Base-by-base conservation (phyloP, 1,284 basidiomycete species). In the Melampsora americana region DNA sequence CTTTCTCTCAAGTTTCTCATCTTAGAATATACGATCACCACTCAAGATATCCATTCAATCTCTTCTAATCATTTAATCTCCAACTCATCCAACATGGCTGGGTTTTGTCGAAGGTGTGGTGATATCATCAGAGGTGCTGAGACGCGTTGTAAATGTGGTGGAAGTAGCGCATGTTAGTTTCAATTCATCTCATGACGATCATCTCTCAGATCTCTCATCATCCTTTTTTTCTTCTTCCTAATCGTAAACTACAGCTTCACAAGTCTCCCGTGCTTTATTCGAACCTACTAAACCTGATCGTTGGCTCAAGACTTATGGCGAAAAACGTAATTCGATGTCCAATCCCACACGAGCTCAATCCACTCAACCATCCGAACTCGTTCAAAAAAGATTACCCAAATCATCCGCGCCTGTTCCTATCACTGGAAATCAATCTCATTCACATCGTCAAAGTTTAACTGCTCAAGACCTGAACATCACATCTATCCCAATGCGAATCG, bases 121-220 rank as follows among this genome's bases (percentile, higher is more conserved):
- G 72, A 75, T 30, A 75, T 75, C 32, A 75, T 75, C 44, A 67
- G 72, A 35, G 65, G 50, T 6, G 30, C 65, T 30, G 72, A 75
- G 56, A n/a, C 65, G 26, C 72, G 72, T 12, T 75, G 72, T 65
- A 75, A 75, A 46, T 75, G 72, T 64, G 72, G 72, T 50, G 72
- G 72, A 12, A 66, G 64, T 28, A 75, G 72, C 39, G 72, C 66
- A 50, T 59, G 72, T 75, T 46, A 20, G 71, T 66, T 14, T 5
- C 26, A 46, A 9, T 42, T 64, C n/a, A 14, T 50, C 18, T 62
- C 61, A 62, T 56, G 35, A 28, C 26, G 26, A 6, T 42, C 28
- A 20, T 46, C 53, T 39, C 39, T 30, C 32, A 61, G 5, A 60
- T 26, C 35, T 12, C 3, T 28, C 20, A 48, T 72, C 39, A 23